These are phyloP conservation scores for Mangifera indica DNA, from an alignment of 345 rosid species.

Conservation along the genomic window DNA sequence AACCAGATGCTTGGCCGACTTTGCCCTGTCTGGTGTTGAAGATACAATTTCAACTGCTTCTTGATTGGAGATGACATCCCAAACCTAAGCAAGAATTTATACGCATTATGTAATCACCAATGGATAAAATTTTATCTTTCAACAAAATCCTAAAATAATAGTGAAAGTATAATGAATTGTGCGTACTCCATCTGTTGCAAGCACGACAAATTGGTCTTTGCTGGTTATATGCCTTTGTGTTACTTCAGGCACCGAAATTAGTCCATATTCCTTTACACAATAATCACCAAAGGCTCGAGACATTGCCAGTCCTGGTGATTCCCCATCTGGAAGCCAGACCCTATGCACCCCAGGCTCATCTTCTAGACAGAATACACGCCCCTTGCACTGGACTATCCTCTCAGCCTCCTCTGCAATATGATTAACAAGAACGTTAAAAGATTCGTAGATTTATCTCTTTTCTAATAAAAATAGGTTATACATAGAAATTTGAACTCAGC, in stretches of 20 bases:
- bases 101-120: no score
- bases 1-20: constrained; percentile 72
- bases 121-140: no score
- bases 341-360: constrained; percentile 98
- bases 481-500: no score
- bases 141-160: no score
- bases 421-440: constrained; percentile 7
- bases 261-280: constrained; percentile 76
- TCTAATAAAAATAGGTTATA: no score
- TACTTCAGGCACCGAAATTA: constrained; percentile 87
- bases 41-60: constrained; percentile 77
- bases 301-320: constrained; percentile 91
- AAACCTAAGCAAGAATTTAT: constrained; percentile 43
- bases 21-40: constrained; percentile 47
- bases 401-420: constrained; percentile 72
- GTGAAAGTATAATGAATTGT: background rate
- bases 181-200: constrained; percentile 91
- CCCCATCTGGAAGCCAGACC: constrained; percentile 77
- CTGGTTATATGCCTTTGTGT: constrained; percentile 66
- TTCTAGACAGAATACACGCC: constrained; percentile 66
- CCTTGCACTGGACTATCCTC: constrained; percentile 64
- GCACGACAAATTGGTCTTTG: constrained; percentile 72
- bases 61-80: constrained; percentile 90
- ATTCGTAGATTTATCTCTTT: no score
- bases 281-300: constrained; percentile 96